A percentile compares a stretch with the other conserved stretches of the same genome.
phyloP scores from a whole-genome alignment of 2,329 filamentous ascomycete species.

The Fusarium domesticum region DNA sequence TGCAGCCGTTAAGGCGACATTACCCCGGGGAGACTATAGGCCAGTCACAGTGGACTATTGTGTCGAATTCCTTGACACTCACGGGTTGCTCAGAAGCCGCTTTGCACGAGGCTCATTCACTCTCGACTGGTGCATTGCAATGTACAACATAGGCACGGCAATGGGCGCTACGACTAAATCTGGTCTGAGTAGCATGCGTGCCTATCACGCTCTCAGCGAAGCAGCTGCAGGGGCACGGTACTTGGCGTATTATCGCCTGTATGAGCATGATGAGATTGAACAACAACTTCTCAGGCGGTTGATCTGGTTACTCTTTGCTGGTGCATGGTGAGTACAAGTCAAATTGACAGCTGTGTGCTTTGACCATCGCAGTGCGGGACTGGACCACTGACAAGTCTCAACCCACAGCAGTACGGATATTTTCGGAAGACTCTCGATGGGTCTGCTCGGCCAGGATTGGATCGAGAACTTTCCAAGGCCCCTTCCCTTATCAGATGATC shows the following conservation, averaged over 20 bases:
- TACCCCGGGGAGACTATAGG: constrained; percentile 28
- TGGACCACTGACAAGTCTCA: background rate
- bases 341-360: background rate
- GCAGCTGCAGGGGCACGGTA: constrained; percentile 31
- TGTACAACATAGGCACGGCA: constrained; percentile 35
- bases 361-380: background rate
- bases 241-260: constrained; percentile 28
- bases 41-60: constrained; percentile 30
- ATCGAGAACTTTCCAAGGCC: constrained; percentile 24
- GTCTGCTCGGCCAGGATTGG: constrained; percentile 25
- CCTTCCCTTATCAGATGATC: constrained; percentile 28
- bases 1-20: constrained; percentile 33
- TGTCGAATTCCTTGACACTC: constrained; percentile 29
- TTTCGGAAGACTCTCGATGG: constrained; percentile 28
- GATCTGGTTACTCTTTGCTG: constrained; percentile 36
- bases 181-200: constrained; percentile 15
- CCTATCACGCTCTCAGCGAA: constrained; percentile 25
- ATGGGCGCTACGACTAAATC: constrained; percentile 12
- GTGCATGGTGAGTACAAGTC: constrained; percentile 21
- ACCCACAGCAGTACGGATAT: constrained; percentile 28
- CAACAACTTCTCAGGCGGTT: constrained; percentile 35
- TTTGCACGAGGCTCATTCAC: constrained; percentile 22
- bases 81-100: constrained; percentile 23
- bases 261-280: constrained; percentile 21
- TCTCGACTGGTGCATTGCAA: constrained; percentile 36